Evolutionary conservation across 1,284 basidiomycete species (phyloP).

Genomic region (Ceratobasidium sp.): DNA sequence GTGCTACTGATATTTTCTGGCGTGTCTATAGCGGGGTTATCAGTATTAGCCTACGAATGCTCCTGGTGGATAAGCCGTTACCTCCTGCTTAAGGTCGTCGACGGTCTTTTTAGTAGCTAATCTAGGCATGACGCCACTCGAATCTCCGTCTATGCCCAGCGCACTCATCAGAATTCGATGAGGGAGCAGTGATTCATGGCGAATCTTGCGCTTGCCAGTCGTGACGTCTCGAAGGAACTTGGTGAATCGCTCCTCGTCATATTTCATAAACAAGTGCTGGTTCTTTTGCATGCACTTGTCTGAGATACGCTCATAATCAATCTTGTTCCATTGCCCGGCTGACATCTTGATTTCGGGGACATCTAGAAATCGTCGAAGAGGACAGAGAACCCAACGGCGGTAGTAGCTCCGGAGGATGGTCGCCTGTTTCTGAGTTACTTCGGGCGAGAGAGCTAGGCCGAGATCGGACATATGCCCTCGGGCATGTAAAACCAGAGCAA

Average conservation of each 20-base stretch:
- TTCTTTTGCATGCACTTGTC: slow-evolving; percentile 67
- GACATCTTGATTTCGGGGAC: slow-evolving; percentile 70
- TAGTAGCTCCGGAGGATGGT: slow-evolving; percentile 59
- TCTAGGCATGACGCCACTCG: too few relatives aligned
- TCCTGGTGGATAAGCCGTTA: too few relatives aligned
- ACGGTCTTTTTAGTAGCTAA: too few relatives aligned
- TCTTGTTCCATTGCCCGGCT: slow-evolving; percentile 60
- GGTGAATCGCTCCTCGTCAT: slow-evolving; percentile 65
- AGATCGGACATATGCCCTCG: slow-evolving; percentile 43
- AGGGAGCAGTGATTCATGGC: slow-evolving; percentile 68
- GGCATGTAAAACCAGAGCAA: slow-evolving; percentile 60
- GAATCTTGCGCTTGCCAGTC: slow-evolving; percentile 60
- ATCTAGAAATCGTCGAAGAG: slow-evolving; percentile 56
- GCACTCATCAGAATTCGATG: slow-evolving; percentile 60
- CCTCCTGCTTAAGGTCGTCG: too few relatives aligned
- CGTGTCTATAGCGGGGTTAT: too few relatives aligned
- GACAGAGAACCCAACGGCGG: slow-evolving; percentile 62
- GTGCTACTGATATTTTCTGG: slow-evolving; percentile 61
- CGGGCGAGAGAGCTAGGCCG: slow-evolving; percentile 45
- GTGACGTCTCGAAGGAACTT: slow-evolving; percentile 63
- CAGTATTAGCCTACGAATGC: slow-evolving; percentile 43
- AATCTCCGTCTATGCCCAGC: slow-evolving; percentile 39
- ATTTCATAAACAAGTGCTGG: slow-evolving; percentile 59
- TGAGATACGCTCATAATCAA: slow-evolving; percentile 55
- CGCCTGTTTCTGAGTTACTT: slow-evolving; percentile 45